Evolutionary conservation across 352 stramenopile genomes (phyloP).

Genomic region (Phytophthora syringae): DNA sequence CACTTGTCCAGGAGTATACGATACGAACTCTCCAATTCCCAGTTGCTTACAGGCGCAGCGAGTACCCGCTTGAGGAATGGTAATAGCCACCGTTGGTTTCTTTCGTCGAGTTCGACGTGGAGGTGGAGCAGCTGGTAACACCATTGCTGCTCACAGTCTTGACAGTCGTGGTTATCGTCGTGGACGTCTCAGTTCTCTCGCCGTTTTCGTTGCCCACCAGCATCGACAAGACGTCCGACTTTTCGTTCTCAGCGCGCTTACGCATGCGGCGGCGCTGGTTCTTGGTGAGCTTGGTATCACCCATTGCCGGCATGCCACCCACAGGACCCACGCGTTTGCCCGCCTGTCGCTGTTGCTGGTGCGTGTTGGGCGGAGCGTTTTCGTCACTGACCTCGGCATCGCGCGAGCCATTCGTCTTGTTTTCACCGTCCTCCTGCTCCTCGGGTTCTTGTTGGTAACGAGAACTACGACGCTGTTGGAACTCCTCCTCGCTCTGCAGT

Average conservation of each 20-base stretch:
- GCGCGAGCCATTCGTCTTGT: conserved; percentile 22
- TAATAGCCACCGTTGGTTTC: conserved; percentile 56
- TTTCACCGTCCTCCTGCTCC: conserved; percentile 31
- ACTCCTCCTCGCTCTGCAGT: conserved; percentile 53
- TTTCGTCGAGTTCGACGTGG: conserved; percentile 35
- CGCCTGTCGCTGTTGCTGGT: conserved; percentile 15
- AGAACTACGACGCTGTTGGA: conserved; percentile 43
- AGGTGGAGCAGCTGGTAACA: conserved; percentile 19
- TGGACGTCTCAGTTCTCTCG: conserved; percentile 2
- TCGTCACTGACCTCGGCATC: conserved; percentile 37
- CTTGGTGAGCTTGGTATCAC: conserved; percentile 68
- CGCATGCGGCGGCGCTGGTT: conserved; percentile 83
- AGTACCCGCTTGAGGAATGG: conserved; percentile 73
- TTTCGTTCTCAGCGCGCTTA: conserved; percentile 81
- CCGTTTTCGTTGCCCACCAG: conserved; percentile 51
- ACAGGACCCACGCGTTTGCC: conserved; percentile 35
- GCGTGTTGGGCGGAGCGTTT: conserved; percentile 36
- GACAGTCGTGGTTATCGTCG: conserved; percentile 31
- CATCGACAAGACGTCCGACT: conserved; percentile 71
- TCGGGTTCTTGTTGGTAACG: conserved; percentile 45
- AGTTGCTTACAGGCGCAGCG: conserved; percentile 57
- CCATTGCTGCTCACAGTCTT: conserved; percentile 27
- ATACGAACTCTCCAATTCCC: conserved; percentile 11
- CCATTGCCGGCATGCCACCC: conserved; percentile 42
- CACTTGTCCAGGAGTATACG: conserved; percentile 15